Evolutionary conservation across 192 early-diverging fungal species (phyloP).

Genomic region (Backusella australiensis): DNA sequence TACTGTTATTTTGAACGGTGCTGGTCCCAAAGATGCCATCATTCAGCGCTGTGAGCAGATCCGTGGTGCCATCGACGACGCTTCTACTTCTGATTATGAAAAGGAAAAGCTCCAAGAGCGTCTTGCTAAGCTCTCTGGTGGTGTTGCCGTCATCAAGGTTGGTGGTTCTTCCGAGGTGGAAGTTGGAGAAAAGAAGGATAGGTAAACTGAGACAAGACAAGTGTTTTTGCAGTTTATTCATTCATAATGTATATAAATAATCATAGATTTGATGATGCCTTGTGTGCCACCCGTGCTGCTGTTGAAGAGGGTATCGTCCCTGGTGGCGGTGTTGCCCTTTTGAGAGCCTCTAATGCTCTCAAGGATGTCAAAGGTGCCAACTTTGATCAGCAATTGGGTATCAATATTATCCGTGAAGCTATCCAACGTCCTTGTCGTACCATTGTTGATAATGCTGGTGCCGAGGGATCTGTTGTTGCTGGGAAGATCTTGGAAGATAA

Average conservation of each 20-base stretch:
- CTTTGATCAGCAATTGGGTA: constrained; percentile 99
- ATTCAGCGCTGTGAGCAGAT: constrained; percentile 95
- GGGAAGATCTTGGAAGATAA: constrained; percentile 88
- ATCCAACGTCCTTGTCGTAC: constrained; percentile 89
- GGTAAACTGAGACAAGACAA: constrained; percentile 30
- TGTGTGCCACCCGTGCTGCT: constrained; percentile 97
- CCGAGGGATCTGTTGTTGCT: constrained; percentile 93
- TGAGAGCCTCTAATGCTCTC: constrained; percentile 87
- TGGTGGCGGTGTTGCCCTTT: constrained; percentile 94
- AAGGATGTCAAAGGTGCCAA: constrained; percentile 80
- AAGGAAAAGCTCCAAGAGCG: constrained; percentile 99
- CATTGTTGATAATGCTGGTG: constrained; percentile 96
- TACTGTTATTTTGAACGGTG: constrained; percentile 96
- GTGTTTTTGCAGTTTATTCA: too few species aligned
- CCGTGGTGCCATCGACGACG: constrained; percentile 79
- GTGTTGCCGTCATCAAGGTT: constrained; percentile 98
- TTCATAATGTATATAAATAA: neutral
- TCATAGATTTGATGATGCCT: constrained; percentile 82
- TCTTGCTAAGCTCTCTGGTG: constrained; percentile 94
- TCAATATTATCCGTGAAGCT: constrained; percentile 95
- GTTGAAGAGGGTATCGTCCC: constrained; percentile 99
- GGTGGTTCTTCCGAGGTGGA: constrained; percentile 97
- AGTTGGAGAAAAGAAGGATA: constrained; percentile 99
- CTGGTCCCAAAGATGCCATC: constrained; percentile 84
- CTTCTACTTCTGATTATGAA: constrained; percentile 92